A percentile compares a stretch with the other conserved stretches of the same genome.
These are phyloP conservation scores for Albatrellus sp. DNA, from an alignment of 1,284 basidiomycete genomes.

Conservation along the genomic window DNA sequence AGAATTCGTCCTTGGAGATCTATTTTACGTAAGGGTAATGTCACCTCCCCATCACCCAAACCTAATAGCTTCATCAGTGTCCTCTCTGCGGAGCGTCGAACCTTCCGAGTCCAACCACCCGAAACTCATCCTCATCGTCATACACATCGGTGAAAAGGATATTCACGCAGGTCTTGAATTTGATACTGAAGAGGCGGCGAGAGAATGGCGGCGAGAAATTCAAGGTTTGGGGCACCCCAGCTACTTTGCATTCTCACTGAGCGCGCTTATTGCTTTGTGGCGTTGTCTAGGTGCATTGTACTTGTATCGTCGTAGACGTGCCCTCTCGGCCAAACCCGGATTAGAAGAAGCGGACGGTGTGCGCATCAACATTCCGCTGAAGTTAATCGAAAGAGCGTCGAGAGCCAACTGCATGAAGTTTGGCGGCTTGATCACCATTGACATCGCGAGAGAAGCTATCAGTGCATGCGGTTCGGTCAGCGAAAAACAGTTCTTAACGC, in stretches of 20 bases:
- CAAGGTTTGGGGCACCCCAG: constrained; percentile 20
- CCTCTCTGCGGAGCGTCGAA: constrained; percentile 25
- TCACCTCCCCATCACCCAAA: constrained; percentile 3
- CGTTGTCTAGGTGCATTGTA: constrained; percentile 28
- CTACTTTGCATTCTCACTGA: neutral
- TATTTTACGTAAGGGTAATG: constrained; percentile 33
- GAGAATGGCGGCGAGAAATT: constrained; percentile 48
- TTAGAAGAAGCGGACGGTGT: no score
- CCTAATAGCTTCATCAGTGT: constrained; percentile 20
- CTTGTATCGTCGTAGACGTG: constrained; percentile 25
- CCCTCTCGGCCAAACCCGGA: no score
- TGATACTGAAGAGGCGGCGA: constrained; percentile 47
- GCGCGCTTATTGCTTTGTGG: neutral
- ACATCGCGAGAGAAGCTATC: no score
- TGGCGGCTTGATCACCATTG: no score
- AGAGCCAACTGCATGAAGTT: no score
- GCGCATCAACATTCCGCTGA: no score
- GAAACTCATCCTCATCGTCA: constrained; percentile 24
- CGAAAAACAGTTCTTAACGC: no score
- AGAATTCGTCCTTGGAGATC: constrained; percentile 40
- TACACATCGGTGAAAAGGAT: constrained; percentile 18
- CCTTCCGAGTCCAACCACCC: constrained; percentile 34
- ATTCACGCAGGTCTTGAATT: constrained; percentile 29
- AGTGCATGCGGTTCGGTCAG: no score
- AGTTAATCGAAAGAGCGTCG: no score